A percentile compares a stretch with the other conserved stretches of the same genome.
Evolutionary conservation across 2,329 filamentous ascomycete genomes (phyloP).

Genomic region (Colletotrichum agaves): DNA sequence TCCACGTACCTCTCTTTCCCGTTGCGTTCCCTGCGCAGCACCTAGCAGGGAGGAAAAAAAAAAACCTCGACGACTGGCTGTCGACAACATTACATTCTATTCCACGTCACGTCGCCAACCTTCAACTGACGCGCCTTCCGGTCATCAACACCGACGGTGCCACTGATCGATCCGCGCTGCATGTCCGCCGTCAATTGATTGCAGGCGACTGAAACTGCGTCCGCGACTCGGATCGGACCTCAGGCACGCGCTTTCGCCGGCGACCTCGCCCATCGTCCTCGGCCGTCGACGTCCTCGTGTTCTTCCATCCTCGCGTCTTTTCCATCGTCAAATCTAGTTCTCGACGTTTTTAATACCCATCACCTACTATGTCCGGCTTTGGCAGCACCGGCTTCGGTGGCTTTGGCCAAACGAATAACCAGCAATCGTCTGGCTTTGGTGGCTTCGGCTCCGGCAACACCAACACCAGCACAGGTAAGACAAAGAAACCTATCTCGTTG

Average conservation of each 20-base stretch:
- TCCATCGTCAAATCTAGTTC: background rate
- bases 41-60: slow-evolving; percentile 7
- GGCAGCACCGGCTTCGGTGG: slow-evolving; percentile 61
- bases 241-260: slow-evolving; percentile 2
- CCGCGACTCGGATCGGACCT: slow-evolving; percentile 3
- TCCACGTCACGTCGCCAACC: slow-evolving; percentile 28
- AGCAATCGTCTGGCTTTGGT: slow-evolving; percentile 62
- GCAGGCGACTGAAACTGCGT: slow-evolving; percentile 23
- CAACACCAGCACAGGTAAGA: slow-evolving; percentile 62
- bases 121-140: slow-evolving; percentile 21
- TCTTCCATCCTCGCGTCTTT: background rate
- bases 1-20: slow-evolving; percentile 31
- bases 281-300: background rate
- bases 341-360: background rate
- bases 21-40: slow-evolving; percentile 19
- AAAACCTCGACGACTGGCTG: slow-evolving; percentile 28
- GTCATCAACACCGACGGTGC: slow-evolving; percentile 21
- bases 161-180: slow-evolving; percentile 20
- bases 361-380: slow-evolving; percentile 62
- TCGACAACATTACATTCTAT: background rate
- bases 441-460: slow-evolving; percentile 60
- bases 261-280: background rate
- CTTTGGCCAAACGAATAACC: slow-evolving; percentile 69
- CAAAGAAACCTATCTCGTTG: slow-evolving; percentile 44
- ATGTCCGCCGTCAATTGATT: slow-evolving; percentile 33